Evolutionary conservation across 768 basidiomycete genomes (phyloP), one percentile per base, ranked within the genome.

Genomic region (Leccinum olivaceopallidum): DNA sequence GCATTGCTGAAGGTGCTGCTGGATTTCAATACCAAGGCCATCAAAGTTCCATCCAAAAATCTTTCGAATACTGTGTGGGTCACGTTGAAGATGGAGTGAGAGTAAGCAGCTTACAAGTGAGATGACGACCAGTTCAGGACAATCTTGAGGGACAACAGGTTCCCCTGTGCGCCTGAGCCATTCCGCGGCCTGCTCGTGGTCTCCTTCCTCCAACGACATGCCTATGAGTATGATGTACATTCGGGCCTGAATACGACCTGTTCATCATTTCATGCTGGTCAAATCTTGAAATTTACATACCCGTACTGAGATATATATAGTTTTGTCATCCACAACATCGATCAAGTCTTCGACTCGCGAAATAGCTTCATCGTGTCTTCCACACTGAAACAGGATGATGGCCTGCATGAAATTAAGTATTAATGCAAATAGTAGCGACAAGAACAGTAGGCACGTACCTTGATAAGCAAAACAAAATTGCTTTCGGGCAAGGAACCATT

Each of bases 391-490:
- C 4, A 60, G 4, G 5, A 64, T 28, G 22, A 60, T 50, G 1
- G 63, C 63, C 63, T 64, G 18, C 7, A 0, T 36, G 28, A 28
- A 26, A 22, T 7, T 1, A 36, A 30, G 4, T 0, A 18, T 55
- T 4, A 0, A 9, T 22, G 36, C 12, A 20, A 20, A 14, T 4
- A 37, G 18, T 24, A 24, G 24, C 18, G 18, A 1, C 0, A 0
- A 24, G 0, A 7, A 26, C 5, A 2, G 16, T 20, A 1, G 47
- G 4, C 1, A 2, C 20, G 18, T 22, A 34, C 66, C 63, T 65
- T 67, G 26, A 67, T 56, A 6, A 61, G 36, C 12, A 67, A 44
- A 7, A 67, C 57, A 50, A 64, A 42, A 28, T 28, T 28, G 28
- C 28, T 28, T 28, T 28, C 28, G 28, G 28, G 28, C 28, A 28